Percentiles rank a stretch among this genome's conserved stretches.
Evolutionary conservation across 371 early-diverging fungal species (phyloP).

Genomic region (Lichtheimia ornata): DNA sequence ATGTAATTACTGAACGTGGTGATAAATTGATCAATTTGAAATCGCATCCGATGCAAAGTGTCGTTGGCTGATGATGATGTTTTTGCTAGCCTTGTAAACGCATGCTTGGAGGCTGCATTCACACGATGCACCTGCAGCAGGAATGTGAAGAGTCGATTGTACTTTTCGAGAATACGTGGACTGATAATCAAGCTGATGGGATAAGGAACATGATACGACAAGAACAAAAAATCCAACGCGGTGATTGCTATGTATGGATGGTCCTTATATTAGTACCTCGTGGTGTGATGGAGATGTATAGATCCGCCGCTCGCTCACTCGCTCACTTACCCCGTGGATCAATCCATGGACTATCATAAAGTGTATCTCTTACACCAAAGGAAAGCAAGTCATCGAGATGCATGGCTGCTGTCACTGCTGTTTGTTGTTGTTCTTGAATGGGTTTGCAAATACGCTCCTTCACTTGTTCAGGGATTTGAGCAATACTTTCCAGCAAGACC

Average conservation of each 20-base stretch:
- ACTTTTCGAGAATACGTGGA: conserved; percentile 37
- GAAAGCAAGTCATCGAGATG: conserved; percentile 42
- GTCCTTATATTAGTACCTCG: background rate
- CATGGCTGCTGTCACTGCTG: conserved; percentile 1
- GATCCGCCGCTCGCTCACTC: background rate
- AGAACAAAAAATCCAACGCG: conserved; percentile 55
- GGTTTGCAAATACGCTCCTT: background rate
- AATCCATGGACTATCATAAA: conserved; percentile 20
- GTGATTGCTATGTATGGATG: conserved; percentile 24
- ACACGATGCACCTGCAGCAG: conserved; percentile 42
- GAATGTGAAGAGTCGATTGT: conserved; percentile 55
- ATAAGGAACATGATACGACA: conserved; percentile 45
- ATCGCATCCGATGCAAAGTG: conserved; percentile 37
- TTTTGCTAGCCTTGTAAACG: conserved; percentile 17
- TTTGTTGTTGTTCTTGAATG: conserved; percentile 2
- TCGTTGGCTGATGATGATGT: background rate
- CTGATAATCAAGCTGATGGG: conserved; percentile 53
- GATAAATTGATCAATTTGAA: conserved; percentile 51
- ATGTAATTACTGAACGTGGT: conserved; percentile 43
- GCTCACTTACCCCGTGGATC: conserved; percentile 37
- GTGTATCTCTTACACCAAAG: conserved; percentile 39
- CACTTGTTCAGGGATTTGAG: conserved; percentile 8
- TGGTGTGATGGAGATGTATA: too few relatives aligned
- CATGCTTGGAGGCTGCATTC: conserved; percentile 31
- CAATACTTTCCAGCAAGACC: conserved; percentile 38